phyloP scores from a whole-genome alignment of 1,139 yeast genomes.

The Kurtzmaniella quercitrusa region DNA sequence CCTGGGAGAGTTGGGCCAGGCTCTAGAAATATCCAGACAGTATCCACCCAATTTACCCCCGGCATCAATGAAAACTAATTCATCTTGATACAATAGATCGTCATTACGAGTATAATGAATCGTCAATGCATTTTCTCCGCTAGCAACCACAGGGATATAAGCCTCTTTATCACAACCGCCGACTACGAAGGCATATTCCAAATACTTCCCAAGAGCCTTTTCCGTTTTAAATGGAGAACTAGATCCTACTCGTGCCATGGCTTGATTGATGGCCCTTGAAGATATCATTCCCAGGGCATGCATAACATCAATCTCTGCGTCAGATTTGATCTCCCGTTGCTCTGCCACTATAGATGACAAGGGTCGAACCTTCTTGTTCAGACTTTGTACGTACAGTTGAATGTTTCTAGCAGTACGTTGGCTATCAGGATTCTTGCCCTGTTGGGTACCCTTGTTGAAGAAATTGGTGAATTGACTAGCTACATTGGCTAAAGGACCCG shows the following conservation, averaged over 20 bases:
- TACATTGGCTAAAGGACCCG: constrained; percentile 1
- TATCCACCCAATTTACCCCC: constrained; percentile 94
- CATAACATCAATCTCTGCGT: constrained; percentile 73
- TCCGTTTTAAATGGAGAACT: constrained; percentile 56
- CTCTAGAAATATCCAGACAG: constrained; percentile 90
- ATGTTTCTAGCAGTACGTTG: constrained; percentile 14
- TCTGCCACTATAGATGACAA: constrained; percentile 48
- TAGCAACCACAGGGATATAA: constrained; percentile 94
- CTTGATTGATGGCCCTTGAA: constrained; percentile 77
- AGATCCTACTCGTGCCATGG: constrained; percentile 58
- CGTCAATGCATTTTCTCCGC: constrained; percentile 81
- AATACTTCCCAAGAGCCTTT: constrained; percentile 70
- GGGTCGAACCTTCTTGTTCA: constrained; percentile 38
- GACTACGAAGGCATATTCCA: constrained; percentile 76
- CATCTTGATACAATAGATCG: constrained; percentile 68
- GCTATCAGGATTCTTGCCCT: constrained; percentile 8
- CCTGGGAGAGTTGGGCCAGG: constrained; percentile 82
- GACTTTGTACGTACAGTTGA: constrained; percentile 16
- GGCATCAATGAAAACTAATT: constrained; percentile 90
- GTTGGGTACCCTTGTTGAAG: constrained; percentile 7
- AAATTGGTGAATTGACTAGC: constrained; percentile 10
- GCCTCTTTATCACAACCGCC: constrained; percentile 92
- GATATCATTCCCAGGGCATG: constrained; percentile 79
- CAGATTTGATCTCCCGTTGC: constrained; percentile 68
- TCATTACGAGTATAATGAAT: constrained; percentile 91